Base-by-base conservation (phyloP, 176 grass and related monocot genomes). In the Zea luxurians region DNA sequence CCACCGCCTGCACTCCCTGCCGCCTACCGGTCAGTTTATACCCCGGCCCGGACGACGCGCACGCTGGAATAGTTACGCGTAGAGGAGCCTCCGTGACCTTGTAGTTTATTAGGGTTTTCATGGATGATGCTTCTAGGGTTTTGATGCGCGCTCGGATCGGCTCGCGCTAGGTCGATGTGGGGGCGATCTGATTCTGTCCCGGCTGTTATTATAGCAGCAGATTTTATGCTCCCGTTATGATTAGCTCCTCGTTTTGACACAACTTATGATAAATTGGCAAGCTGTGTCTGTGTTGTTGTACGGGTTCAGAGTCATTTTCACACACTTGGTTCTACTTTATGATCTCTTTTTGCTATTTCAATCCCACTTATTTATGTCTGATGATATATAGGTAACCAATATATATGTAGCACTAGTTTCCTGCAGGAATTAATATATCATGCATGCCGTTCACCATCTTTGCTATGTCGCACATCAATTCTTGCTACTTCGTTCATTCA, bases 121-220 rank as follows among this genome's bases (percentile, higher is more conserved):
- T 13, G 7, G 55, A 5, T 35, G 76, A 40, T 20, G 45, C 68
- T 79, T 40, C 13, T 80, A 80, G 70, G 81, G 76, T 76, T 84
- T 71, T 84, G 69, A 69, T 70, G 45, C 44, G 81, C 62, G 6
- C 53, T 12, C 62, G 17, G 81, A 80, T 80, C 74, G 20, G 44
- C 20, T 54, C 47, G 10, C 8, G 10, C 20, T 40, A 4, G 38
- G 3, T 10, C 37, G 9, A 13, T 21, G 37, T 8, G 1, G 15
- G 15, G 44, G 17, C 54, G 81, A 88, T 75, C 63, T 3, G 46
- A 3, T 38, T 21, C 20, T 44, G 12, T 21, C 17, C 12, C 37
- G 20, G 8, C 52, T 13, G 27, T 43, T 52, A 4, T 16, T 61
- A 11, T 58, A 58, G 8, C 20, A 9, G 27, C 44, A 8, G 16